Conservation (phyloP, 163 green algal species). For the Chlamydomonas reinhardtii region DNA sequence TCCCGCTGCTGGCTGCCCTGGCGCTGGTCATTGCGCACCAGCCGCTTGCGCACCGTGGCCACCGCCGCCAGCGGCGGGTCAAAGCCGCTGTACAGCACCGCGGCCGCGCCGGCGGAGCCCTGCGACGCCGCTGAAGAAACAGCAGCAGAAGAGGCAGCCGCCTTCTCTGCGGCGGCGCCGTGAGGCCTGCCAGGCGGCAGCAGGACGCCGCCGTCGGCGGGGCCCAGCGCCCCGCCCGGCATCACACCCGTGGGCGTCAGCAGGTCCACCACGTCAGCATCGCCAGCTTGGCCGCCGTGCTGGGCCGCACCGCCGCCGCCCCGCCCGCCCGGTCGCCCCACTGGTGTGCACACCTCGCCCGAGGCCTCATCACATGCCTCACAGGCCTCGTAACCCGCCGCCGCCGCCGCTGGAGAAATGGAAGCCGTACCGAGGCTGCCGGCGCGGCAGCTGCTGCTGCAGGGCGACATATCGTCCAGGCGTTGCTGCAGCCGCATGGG, state of each 20-base stretch:
- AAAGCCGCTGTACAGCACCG: constrained; percentile 45
- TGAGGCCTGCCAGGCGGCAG: neutral
- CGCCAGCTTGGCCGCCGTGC: neutral
- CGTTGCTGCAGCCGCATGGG: neutral
- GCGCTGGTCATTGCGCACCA: constrained; percentile 27
- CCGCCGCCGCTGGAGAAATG: too few species aligned
- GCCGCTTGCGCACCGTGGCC: neutral
- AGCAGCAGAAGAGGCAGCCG: neutral
- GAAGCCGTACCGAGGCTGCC: too few species aligned
- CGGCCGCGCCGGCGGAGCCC: neutral
- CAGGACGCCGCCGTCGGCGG: neutral
- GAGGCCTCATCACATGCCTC: too few species aligned
- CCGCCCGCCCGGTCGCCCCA: too few species aligned
- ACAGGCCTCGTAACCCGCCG: too few species aligned
- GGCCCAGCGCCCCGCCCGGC: neutral
- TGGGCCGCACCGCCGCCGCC: too few species aligned
- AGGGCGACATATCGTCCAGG: too few species aligned
- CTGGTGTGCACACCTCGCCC: neutral
- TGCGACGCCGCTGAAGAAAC: neutral
- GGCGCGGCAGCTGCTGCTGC: too few species aligned
- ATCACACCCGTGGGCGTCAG: neutral
- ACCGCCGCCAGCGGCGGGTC: constrained; percentile 18
- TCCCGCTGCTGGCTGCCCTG: neutral
- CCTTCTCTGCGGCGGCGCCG: neutral
- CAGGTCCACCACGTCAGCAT: neutral